Evolutionary conservation across 495 filamentous ascomycete species (phyloP).

Genomic region (Lepraria neglecta): DNA sequence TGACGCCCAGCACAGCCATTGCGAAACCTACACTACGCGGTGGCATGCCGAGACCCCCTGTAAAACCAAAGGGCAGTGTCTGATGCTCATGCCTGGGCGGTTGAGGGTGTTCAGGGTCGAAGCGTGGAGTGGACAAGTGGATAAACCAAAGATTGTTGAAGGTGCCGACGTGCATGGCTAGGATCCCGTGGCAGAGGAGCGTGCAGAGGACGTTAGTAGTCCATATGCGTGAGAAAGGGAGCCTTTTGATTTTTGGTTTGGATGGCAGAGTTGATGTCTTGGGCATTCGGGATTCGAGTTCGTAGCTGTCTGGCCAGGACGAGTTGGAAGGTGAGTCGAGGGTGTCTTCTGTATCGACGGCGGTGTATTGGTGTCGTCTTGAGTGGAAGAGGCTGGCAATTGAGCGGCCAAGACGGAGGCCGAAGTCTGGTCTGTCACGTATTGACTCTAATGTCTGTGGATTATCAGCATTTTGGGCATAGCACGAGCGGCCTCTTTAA

Average conservation of each 20-base stretch:
- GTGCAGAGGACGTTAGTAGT: constrained; percentile 69
- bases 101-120: constrained; percentile 44
- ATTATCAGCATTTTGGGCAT: constrained; percentile 42
- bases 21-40: constrained; percentile 70
- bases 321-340: neutral
- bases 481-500: neutral
- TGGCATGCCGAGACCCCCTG: constrained; percentile 70
- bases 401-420: constrained; percentile 33
- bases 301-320: constrained; percentile 17
- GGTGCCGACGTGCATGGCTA: constrained; percentile 72
- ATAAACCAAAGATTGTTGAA: constrained; percentile 82
- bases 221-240: constrained; percentile 72
- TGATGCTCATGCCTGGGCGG: constrained; percentile 36
- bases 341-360: constrained; percentile 18
- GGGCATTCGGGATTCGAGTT: constrained; percentile 18
- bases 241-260: constrained; percentile 30
- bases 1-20: constrained; percentile 68
- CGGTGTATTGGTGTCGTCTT: constrained; percentile 14
- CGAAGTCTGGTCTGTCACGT: constrained; percentile 45
- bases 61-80: constrained; percentile 63
- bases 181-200: constrained; percentile 59
- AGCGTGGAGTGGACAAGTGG: constrained; percentile 75
- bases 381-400: constrained; percentile 11
- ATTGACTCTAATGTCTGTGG: constrained; percentile 32
- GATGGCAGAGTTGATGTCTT: constrained; percentile 1